These are phyloP conservation scores for Cordyceps fumosorosea DNA, from an alignment of 2,329 filamentous ascomycete genomes.

Conservation along the genomic window DNA sequence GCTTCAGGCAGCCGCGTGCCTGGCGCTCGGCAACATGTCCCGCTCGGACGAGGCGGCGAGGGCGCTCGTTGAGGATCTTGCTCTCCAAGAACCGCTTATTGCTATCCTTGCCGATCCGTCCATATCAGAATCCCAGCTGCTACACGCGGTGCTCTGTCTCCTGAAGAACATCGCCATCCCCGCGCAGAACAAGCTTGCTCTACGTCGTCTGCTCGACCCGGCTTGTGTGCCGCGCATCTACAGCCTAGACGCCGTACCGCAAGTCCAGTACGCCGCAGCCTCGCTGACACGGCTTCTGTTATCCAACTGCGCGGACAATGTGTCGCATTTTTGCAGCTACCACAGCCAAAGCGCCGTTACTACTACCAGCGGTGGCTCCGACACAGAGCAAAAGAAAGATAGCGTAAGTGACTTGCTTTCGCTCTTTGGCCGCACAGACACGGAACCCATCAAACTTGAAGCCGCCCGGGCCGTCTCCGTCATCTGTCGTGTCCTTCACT, in stretches of 20 bases:
- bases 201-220: conserved; percentile 42
- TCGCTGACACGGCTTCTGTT: conserved; percentile 53
- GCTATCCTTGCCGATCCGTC: conserved; percentile 35
- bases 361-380: not conserved
- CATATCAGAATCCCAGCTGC: conserved; percentile 41
- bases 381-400: conserved; percentile 20
- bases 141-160: conserved; percentile 53
- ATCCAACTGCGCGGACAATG: conserved; percentile 45
- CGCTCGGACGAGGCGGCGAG: conserved; percentile 49
- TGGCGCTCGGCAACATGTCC: conserved; percentile 55
- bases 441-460: conserved; percentile 52
- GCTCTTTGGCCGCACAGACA: conserved; percentile 32
- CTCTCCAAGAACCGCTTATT: conserved; percentile 39
- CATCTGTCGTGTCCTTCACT: conserved; percentile 50
- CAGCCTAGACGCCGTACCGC: conserved; percentile 42
- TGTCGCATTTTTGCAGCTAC: conserved; percentile 36
- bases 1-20: conserved; percentile 51
- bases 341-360: not conserved
- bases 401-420: conserved; percentile 31
- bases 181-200: conserved; percentile 42
- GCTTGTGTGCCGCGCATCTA: conserved; percentile 47
- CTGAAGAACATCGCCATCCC: conserved; percentile 61
- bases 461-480: conserved; percentile 47
- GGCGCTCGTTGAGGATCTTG: conserved; percentile 39
- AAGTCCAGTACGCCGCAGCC: conserved; percentile 54